phyloP scores from a whole-genome alignment of 257 asterid species.

The Forsythia suspensa region DNA sequence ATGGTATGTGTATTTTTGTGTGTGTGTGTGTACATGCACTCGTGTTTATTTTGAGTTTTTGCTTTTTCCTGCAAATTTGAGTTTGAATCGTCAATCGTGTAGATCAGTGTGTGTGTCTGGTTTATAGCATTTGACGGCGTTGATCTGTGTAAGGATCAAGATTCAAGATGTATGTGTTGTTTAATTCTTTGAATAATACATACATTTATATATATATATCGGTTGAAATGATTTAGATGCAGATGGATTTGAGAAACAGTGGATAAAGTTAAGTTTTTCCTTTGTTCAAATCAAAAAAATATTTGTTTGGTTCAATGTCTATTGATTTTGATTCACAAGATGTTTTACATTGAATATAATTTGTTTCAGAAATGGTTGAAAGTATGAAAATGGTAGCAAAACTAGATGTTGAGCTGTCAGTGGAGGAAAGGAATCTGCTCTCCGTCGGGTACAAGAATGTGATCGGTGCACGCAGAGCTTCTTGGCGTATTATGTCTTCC shows the following conservation, averaged over 20 bases:
- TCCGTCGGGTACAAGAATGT: conserved; percentile 20
- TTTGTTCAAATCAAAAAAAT: no score
- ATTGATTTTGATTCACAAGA: no score
- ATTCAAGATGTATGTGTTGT: no score
- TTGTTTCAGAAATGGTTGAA: no score
- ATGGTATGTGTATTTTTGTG: conserved; percentile 42
- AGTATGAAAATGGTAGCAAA: conserved; percentile 65
- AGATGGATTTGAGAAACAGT: no score
- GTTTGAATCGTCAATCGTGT: conserved; percentile 8
- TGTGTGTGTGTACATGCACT: neutral
- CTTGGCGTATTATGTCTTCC: conserved; percentile 92
- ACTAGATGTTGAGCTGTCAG: conserved; percentile 77
- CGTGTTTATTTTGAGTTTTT: neutral
- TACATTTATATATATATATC: neutral
- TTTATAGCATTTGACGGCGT: neutral
- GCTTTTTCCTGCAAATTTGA: conserved; percentile 16
- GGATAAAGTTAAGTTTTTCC: no score
- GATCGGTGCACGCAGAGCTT: conserved; percentile 83
- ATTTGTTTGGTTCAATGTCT: no score
- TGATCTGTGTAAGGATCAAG: neutral
- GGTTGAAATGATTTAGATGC: neutral
- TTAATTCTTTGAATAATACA: no score
- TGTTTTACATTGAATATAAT: no score
- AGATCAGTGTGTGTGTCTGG: conserved; percentile 7
- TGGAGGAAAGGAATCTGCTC: conserved; percentile 84